Evolutionary conservation across 495 filamentous ascomycete genomes (phyloP).

Genomic region (Ramalina intermedia): DNA sequence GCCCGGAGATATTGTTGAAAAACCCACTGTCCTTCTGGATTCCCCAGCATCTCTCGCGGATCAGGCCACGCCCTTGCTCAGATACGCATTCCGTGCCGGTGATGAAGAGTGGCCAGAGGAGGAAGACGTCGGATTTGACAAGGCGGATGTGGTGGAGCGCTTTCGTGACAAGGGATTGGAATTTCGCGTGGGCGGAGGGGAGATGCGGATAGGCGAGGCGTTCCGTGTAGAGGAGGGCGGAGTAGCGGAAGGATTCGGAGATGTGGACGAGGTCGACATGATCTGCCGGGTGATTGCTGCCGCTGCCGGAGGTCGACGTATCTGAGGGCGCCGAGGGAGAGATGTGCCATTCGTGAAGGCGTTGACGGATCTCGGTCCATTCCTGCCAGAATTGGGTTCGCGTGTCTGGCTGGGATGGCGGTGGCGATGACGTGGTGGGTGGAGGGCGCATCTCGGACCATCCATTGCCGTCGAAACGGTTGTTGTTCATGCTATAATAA

Average conservation of each 20-base stretch:
- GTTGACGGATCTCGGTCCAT: constrained; percentile 64
- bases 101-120: constrained; percentile 91
- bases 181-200: constrained; percentile 60
- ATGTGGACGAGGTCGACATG: constrained; percentile 44
- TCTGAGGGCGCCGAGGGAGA: constrained; percentile 34
- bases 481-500: constrained; percentile 38
- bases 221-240: constrained; percentile 81
- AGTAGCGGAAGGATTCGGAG: constrained; percentile 80
- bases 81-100: constrained; percentile 82
- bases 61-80: constrained; percentile 59
- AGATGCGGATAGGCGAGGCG: constrained; percentile 67
- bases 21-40: constrained; percentile 82
- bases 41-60: constrained; percentile 66
- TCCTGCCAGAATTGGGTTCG: constrained; percentile 65
- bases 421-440: constrained; percentile 20
- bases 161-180: constrained; percentile 68
- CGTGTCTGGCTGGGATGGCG: constrained; percentile 19
- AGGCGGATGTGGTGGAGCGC: constrained; percentile 69
- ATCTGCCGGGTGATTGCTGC: not conserved
- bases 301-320: constrained; percentile 16
- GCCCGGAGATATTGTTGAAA: constrained; percentile 75
- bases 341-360: constrained; percentile 72
- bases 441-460: constrained; percentile 37
- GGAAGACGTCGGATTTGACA: constrained; percentile 71
- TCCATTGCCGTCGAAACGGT: constrained; percentile 49